These are phyloP conservation scores for Chrysanthemum lavandulifolium DNA, from an alignment of 129 eudicot genomes.

Conservation along the genomic window DNA sequence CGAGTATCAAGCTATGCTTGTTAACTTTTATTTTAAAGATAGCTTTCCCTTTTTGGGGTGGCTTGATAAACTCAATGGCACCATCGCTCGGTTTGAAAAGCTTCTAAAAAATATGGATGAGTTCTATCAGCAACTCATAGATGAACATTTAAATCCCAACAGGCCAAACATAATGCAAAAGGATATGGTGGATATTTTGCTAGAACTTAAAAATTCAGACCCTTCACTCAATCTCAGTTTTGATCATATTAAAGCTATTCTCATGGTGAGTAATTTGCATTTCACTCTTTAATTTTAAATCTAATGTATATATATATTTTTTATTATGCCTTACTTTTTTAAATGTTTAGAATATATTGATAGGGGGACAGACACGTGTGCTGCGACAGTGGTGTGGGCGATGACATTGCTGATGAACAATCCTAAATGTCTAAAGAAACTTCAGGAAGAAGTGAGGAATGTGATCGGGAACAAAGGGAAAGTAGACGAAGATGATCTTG, in stretches of 20 bases:
- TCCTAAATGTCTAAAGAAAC: too few relatives aligned
- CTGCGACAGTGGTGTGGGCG: too few relatives aligned
- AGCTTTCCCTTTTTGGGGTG: constrained; percentile 37
- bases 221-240: constrained; percentile 23
- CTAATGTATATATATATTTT: too few relatives aligned
- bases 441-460: too few relatives aligned
- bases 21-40: constrained; percentile 27
- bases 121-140: constrained; percentile 28
- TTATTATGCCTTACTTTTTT: too few relatives aligned
- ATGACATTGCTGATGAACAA: too few relatives aligned
- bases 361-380: too few relatives aligned
- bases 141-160: constrained; percentile 27
- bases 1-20: constrained; percentile 25
- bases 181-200: constrained; percentile 39
- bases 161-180: constrained; percentile 1
- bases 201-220: constrained; percentile 17
- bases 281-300: too few relatives aligned
- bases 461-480: too few relatives aligned
- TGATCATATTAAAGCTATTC: constrained; percentile 41
- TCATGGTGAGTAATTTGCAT: constrained; percentile 31
- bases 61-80: constrained; percentile 43
- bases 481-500: too few relatives aligned
- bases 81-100: constrained; percentile 25
- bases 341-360: too few relatives aligned
- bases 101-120: constrained; percentile 28